Base-by-base conservation (phyloP, 768 basidiomycete species). In the Gymnopilus dilepis region DNA sequence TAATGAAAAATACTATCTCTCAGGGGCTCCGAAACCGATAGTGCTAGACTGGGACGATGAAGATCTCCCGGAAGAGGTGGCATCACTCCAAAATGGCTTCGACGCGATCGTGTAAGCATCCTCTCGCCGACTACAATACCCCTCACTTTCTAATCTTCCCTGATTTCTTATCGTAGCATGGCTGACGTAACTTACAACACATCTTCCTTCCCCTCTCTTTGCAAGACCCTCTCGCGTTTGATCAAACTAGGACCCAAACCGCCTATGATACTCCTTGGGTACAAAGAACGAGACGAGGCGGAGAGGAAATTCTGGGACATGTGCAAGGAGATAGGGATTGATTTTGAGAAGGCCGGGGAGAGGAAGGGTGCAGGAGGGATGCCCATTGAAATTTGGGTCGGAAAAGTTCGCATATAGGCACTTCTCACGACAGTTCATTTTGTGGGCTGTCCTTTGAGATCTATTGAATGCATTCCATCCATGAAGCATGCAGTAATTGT, bases 101-200 rank as follows among this genome's bases (percentile, higher is more conserved):
- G 87, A 94, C 68, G 76, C 85, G 37, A 85, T 97, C 55, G 72
- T 94, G 92, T 93, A 73, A 61, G 90, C 79, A 11, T 33, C 21
- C 9, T 19, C n/a, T 38, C 15, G 8, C 21, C 28, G 42, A 38
- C 9, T n/a, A n/a, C n/a, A n/a, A n/a, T 56, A 37, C 8, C 33
- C 30, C 53, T 56, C 3, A 28, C 38, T 31, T 26, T 17, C 63
- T 54, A 30, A 50, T 22, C 26, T 38, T 22, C 48, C 26, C 19
- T 26, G 5, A 6, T 4, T 45, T 47, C 37, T 55, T 11, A 38
- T n/a, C n/a, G 30, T 65, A 95, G 94, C 43, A 94, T 96, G 87
- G 92, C 94, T 12, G 95, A 97, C 67, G 92, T 96, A 7, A 90
- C 94, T 1, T 97, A 96, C 78, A 97, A 97, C 76, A 93, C 92